phyloP scores from a whole-genome alignment of 106 monocot species.

The Apostasia shenzhenica region DNA sequence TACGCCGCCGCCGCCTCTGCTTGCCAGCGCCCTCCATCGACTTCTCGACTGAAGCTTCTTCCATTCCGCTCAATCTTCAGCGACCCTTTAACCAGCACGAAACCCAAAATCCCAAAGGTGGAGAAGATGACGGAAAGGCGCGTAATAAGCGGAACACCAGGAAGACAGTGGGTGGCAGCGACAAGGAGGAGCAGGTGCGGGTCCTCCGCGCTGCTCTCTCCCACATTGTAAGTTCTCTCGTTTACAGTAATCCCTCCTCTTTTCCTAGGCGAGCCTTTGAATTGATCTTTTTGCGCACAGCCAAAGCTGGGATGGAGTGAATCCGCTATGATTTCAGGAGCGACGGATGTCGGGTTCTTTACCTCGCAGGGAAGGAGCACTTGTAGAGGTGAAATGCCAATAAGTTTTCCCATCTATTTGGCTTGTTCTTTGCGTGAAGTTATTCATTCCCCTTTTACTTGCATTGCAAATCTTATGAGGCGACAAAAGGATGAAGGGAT shows the following conservation, averaged over 20 bases:
- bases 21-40: not conserved
- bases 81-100: slow-evolving; percentile 3
- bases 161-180: slow-evolving; percentile 8
- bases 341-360: slow-evolving; percentile 75
- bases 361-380: too few species aligned
- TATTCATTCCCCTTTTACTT: not conserved
- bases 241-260: not conserved
- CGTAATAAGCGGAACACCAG: slow-evolving; percentile 1
- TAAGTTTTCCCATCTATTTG: not conserved
- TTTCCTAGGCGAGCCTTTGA: not conserved
- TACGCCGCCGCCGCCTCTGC: not conserved
- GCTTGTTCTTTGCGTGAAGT: not conserved
- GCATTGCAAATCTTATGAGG: not conserved
- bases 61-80: not conserved
- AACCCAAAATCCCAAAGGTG: not conserved
- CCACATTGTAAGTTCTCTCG: slow-evolving; percentile 42
- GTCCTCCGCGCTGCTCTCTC: slow-evolving; percentile 65
- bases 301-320: slow-evolving; percentile 61
- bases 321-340: slow-evolving; percentile 65
- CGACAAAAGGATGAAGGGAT: too few species aligned
- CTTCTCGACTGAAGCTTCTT: slow-evolving; percentile 1
- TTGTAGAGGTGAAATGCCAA: slow-evolving; percentile 32
- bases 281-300: slow-evolving; percentile 12
- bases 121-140: not conserved
- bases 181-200: slow-evolving; percentile 58